phyloP scores from a whole-genome alignment of 805 yeast genomes.

The Metschnikowia cubensis region DNA sequence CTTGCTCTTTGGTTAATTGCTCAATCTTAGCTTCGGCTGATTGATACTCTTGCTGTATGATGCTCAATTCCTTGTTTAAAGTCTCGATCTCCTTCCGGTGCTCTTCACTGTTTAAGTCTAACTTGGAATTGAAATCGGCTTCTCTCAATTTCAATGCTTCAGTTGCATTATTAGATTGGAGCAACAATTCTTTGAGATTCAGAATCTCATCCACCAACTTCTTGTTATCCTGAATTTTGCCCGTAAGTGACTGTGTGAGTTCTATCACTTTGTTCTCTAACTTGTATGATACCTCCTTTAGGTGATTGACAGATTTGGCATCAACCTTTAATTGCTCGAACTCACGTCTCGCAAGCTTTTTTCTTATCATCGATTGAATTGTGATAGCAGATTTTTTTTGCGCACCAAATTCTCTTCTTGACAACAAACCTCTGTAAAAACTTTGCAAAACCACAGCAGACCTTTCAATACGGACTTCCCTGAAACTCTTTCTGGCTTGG shows the following conservation, averaged over 20 bases:
- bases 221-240: conserved; percentile 79
- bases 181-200: conserved; percentile 41
- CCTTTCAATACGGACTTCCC: conserved; percentile 46
- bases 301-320: conserved; percentile 85
- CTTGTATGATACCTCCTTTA: conserved; percentile 87
- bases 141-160: conserved; percentile 54
- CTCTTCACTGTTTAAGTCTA: conserved; percentile 41
- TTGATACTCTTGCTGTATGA: conserved; percentile 53
- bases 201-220: conserved; percentile 60
- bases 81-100: conserved; percentile 47
- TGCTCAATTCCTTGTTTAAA: conserved; percentile 52
- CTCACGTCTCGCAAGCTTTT: conserved; percentile 66
- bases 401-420: conserved; percentile 49
- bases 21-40: conserved; percentile 57
- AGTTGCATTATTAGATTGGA: conserved; percentile 50
- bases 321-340: conserved; percentile 68
- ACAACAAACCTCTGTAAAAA: conserved; percentile 61
- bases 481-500: conserved; percentile 49
- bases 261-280: conserved; percentile 97
- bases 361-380: conserved; percentile 75
- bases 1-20: conserved; percentile 57
- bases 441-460: conserved; percentile 76
- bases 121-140: conserved; percentile 45
- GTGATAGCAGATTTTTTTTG: conserved; percentile 55
- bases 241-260: conserved; percentile 77